A percentile compares a stretch with the other conserved stretches of the same genome.
These are phyloP conservation scores for Omphalotus guepiniiformis DNA, from an alignment of 768 basidiomycete genomes.

Conservation along the genomic window DNA sequence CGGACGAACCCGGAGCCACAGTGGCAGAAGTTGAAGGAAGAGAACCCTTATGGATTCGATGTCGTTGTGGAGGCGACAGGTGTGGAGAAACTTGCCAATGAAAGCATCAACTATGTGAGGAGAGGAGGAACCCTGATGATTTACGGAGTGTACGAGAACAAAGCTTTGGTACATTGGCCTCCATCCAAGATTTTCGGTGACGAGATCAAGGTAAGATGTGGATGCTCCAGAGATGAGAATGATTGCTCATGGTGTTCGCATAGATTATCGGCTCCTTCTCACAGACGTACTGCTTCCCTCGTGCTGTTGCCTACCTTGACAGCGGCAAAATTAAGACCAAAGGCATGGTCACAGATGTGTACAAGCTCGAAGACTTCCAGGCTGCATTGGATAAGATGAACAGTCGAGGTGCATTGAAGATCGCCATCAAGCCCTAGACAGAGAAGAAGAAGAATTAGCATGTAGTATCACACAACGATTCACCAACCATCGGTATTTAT, in stretches of 20 bases:
- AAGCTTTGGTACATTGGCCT: slow-evolving; percentile 80
- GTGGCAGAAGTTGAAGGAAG: slow-evolving; percentile 63
- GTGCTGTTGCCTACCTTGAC: slow-evolving; percentile 86
- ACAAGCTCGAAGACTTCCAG: slow-evolving; percentile 66
- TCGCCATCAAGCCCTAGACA: slow-evolving; percentile 60
- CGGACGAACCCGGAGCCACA: slow-evolving; percentile 57
- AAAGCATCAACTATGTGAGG: slow-evolving; percentile 85
- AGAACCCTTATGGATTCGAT: slow-evolving; percentile 81
- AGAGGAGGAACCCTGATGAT: slow-evolving; percentile 82
- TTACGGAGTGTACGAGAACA: slow-evolving; percentile 89
- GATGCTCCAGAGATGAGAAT: background rate
- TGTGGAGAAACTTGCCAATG: slow-evolving; percentile 81
- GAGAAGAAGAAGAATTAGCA: too few species aligned
- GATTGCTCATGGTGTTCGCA: background rate
- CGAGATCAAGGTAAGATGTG: slow-evolving; percentile 12
- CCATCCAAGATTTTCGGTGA: slow-evolving; percentile 71
- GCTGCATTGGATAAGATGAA: slow-evolving; percentile 70
- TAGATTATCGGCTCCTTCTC: slow-evolving; percentile 91
- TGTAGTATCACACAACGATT: too few species aligned
- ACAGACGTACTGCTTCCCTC: slow-evolving; percentile 86
- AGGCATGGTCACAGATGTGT: slow-evolving; percentile 70
- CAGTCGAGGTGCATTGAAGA: slow-evolving; percentile 56
- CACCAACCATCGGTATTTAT: too few species aligned
- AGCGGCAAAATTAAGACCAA: slow-evolving; percentile 77
- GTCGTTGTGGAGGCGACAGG: slow-evolving; percentile 74